A percentile compares a stretch with the other conserved stretches of the same genome.
phyloP scores from a whole-genome alignment of 371 early-diverging fungal genomes.

The Mucor plumbeus region DNA sequence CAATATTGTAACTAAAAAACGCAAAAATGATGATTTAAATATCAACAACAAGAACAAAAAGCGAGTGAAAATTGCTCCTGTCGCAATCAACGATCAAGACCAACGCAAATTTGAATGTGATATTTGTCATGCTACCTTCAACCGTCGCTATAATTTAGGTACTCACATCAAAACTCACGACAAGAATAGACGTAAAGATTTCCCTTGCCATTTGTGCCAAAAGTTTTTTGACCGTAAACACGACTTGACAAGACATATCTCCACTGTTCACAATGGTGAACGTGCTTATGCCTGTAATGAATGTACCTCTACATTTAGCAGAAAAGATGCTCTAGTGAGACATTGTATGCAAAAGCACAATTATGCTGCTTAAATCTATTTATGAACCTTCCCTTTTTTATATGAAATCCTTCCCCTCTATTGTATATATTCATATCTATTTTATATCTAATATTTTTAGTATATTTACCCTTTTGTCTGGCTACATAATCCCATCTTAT shows the following conservation, averaged over 20 bases:
- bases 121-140: slow-evolving; percentile 63
- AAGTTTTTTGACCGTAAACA: slow-evolving; percentile 71
- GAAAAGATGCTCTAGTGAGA: slow-evolving; percentile 73
- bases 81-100: slow-evolving; percentile 8
- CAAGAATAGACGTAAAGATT: slow-evolving; percentile 64
- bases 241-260: slow-evolving; percentile 77
- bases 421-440: background rate
- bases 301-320: slow-evolving; percentile 68
- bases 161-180: slow-evolving; percentile 78
- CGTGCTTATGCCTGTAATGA: slow-evolving; percentile 58
- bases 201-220: slow-evolving; percentile 59
- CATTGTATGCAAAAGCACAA: slow-evolving; percentile 45
- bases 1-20: slow-evolving; percentile 15
- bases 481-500: background rate
- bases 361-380: background rate
- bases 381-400: background rate
- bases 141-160: slow-evolving; percentile 76
- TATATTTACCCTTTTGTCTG: background rate
- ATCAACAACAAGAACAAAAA: slow-evolving; percentile 3
- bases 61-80: slow-evolving; percentile 3
- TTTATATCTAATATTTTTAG: background rate
- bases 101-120: slow-evolving; percentile 52
- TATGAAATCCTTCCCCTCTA: background rate
- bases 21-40: slow-evolving; percentile 14
- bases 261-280: slow-evolving; percentile 68